Evolutionary conservation across 192 early-diverging fungal species (phyloP).

Genomic region (Linnemannia zychae): DNA sequence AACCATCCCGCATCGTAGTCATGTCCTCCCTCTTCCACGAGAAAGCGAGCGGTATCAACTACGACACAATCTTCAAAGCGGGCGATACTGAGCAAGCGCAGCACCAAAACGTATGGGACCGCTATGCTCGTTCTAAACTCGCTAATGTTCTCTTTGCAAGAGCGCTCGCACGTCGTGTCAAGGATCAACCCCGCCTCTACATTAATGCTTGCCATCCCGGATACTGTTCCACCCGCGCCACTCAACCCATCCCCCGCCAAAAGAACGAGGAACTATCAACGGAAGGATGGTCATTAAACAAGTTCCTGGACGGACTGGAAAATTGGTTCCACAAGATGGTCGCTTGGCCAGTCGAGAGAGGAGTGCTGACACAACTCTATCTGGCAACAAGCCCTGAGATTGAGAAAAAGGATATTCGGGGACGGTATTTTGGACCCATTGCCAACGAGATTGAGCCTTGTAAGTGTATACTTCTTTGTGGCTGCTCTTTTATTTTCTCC

Average conservation of each 20-base stretch:
- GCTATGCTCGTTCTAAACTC: constrained; percentile 66
- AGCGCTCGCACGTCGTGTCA: constrained; percentile 54
- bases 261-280: neutral
- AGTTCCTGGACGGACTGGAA: neutral
- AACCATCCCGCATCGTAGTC: constrained; percentile 60
- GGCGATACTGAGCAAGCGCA: neutral
- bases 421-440: constrained; percentile 43
- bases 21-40: constrained; percentile 40
- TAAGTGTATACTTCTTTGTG: constrained; percentile 1
- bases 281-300: neutral
- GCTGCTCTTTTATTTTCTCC: neutral
- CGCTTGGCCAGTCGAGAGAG: constrained; percentile 35
- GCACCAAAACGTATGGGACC: neutral
- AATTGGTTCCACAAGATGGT: neutral
- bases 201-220: constrained; percentile 34
- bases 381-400: constrained; percentile 64
- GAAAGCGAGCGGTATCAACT: constrained; percentile 40
- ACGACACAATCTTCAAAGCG: constrained; percentile 42
- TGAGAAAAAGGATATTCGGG: constrained; percentile 51
- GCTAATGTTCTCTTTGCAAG: constrained; percentile 63
- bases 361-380: constrained; percentile 61
- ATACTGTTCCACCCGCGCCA: constrained; percentile 12
- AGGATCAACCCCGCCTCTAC: constrained; percentile 35
- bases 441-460: constrained; percentile 15
- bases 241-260: neutral